These are phyloP conservation scores for Bertia moriformis DNA, from an alignment of 2,329 filamentous ascomycete genomes.

Conservation along the genomic window DNA sequence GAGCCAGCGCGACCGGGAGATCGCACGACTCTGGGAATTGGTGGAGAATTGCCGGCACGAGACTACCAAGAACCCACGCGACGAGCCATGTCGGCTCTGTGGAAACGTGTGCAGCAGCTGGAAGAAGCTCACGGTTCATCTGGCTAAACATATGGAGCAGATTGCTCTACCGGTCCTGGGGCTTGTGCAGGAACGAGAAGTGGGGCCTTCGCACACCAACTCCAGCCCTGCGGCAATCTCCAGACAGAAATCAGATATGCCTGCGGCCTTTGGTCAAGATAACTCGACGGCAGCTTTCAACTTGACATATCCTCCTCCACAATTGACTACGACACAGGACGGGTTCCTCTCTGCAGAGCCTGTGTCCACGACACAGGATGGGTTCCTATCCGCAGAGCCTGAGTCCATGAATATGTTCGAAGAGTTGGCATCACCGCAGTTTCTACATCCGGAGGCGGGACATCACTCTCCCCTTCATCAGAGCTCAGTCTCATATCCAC, in stretches of 20 bases:
- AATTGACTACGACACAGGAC: not conserved
- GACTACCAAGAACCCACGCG: slow-evolving; percentile 47
- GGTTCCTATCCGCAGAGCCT: not conserved
- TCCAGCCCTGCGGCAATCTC: not conserved
- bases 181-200: slow-evolving; percentile 18
- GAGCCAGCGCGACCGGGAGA: slow-evolving; percentile 13
- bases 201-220: not conserved
- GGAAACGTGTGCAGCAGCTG: slow-evolving; percentile 66
- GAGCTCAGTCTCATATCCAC: not conserved
- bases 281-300: not conserved
- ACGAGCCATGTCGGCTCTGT: slow-evolving; percentile 80
- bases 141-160: slow-evolving; percentile 88
- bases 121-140: slow-evolving; percentile 88
- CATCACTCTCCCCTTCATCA: not conserved
- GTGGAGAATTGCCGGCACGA: slow-evolving; percentile 66
- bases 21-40: slow-evolving; percentile 59
- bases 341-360: not conserved
- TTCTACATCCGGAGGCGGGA: not conserved
- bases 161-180: slow-evolving; percentile 69
- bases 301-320: not conserved
- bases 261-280: not conserved
- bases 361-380: not conserved
- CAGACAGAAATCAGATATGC: not conserved
- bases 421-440: not conserved
- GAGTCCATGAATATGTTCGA: not conserved